Evolutionary conservation across 305 asterid species (phyloP).

Genomic region (Andrographis paniculata): DNA sequence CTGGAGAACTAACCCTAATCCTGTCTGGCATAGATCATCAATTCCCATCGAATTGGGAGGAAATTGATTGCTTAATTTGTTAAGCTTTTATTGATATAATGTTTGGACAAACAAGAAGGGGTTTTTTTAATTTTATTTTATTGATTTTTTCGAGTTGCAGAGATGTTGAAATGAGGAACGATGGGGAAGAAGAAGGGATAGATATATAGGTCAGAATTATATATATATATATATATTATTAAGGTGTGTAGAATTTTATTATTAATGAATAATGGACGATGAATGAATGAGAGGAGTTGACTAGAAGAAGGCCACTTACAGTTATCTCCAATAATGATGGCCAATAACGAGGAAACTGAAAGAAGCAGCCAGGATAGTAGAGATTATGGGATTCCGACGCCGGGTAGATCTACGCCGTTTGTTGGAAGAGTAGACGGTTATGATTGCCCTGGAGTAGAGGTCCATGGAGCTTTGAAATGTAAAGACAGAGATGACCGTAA

Average conservation of each 20-base stretch:
- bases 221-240: too few species aligned
- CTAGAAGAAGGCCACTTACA: slow-evolving; percentile 32
- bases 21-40: slow-evolving; percentile 42
- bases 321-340: slow-evolving; percentile 24
- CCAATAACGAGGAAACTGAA: slow-evolving; percentile 29
- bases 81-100: not conserved
- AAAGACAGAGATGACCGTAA: not conserved
- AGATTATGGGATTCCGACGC: too few species aligned
- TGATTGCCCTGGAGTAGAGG: too few species aligned
- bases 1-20: slow-evolving; percentile 57
- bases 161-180: too few species aligned
- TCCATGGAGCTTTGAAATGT: too few species aligned
- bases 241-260: not conserved
- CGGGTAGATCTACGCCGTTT: too few species aligned
- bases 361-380: slow-evolving; percentile 3
- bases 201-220: too few species aligned
- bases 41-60: slow-evolving; percentile 36
- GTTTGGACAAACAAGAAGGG: too few species aligned
- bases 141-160: too few species aligned
- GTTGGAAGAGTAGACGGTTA: too few species aligned
- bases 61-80: slow-evolving; percentile 5
- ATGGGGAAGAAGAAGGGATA: too few species aligned
- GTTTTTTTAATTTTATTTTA: too few species aligned
- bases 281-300: slow-evolving; percentile 25
- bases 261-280: not conserved